Evolutionary conservation across 2,329 filamentous ascomycete species (phyloP).

Genomic region (Monosporascus sp.): DNA sequence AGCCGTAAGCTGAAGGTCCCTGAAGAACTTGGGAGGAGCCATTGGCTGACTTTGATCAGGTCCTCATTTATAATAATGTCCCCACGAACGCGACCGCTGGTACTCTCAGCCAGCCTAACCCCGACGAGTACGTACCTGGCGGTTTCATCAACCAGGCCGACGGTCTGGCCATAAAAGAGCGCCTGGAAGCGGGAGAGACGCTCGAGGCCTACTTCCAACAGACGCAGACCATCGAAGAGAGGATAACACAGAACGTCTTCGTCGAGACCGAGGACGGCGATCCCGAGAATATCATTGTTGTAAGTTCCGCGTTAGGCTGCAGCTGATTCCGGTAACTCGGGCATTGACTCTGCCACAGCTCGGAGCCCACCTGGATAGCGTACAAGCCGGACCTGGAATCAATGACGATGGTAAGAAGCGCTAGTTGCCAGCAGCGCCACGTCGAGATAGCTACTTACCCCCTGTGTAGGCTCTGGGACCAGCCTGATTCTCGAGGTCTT

Average conservation of each 20-base stretch:
- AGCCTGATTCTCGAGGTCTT: conserved; percentile 25
- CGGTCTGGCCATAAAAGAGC: conserved; percentile 30
- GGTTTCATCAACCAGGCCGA: conserved; percentile 39
- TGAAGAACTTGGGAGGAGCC: too few species aligned
- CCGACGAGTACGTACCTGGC: conserved; percentile 27
- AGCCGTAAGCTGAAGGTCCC: conserved; percentile 20
- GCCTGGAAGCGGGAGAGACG: conserved; percentile 32
- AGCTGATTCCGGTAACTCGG: too few species aligned
- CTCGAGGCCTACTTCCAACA: conserved; percentile 37
- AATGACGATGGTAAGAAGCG: conserved; percentile 21
- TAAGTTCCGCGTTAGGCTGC: neutral
- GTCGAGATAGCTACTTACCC: neutral
- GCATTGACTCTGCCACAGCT: conserved; percentile 4
- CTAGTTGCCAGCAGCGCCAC: too few species aligned
- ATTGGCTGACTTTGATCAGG: conserved; percentile 3
- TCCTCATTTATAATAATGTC: conserved; percentile 36
- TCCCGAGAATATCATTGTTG: conserved; percentile 19
- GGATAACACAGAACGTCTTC: conserved; percentile 19
- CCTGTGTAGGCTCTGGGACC: conserved; percentile 17
- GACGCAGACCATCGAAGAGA: conserved; percentile 28
- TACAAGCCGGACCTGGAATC: conserved; percentile 27
- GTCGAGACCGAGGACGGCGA: conserved; percentile 28
- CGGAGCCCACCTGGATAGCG: conserved; percentile 27
- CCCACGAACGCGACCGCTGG: conserved; percentile 32
- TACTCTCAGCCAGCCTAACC: conserved; percentile 31